phyloP scores from a whole-genome alignment of 208 protist genomes.

The Leptomonas pyrrhocoris region DNA sequence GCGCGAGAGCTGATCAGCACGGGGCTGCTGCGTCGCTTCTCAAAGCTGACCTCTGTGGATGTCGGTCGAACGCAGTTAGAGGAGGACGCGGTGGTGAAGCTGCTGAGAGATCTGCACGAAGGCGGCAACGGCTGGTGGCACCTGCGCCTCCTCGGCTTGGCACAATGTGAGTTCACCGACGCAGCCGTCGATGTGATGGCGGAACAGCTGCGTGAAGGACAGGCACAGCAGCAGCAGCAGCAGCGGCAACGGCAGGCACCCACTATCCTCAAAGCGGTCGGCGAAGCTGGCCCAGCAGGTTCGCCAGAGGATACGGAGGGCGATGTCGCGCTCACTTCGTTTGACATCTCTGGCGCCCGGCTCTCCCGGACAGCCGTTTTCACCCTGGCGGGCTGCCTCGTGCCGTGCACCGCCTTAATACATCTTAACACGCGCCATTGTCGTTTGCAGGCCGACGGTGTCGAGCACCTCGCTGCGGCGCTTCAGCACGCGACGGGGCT shows the following conservation, averaged over 20 bases:
- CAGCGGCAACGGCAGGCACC: constrained; percentile 10
- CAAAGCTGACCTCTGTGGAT: constrained; percentile 40
- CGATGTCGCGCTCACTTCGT: constrained; percentile 25
- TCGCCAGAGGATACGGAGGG: constrained; percentile 9
- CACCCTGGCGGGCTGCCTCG: constrained; percentile 47
- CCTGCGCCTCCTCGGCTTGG: constrained; percentile 53
- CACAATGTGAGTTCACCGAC: constrained; percentile 52
- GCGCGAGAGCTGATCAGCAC: constrained; percentile 25
- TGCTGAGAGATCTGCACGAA: constrained; percentile 37
- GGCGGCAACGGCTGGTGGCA: constrained; percentile 62
- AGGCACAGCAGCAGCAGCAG: constrained; percentile 10
- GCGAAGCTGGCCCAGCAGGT: too few relatives aligned
- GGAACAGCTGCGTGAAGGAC: constrained; percentile 5
- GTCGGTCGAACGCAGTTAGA: constrained; percentile 48
- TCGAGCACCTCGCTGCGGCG: constrained; percentile 35
- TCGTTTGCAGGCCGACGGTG: constrained; percentile 36
- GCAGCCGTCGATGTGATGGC: constrained; percentile 39
- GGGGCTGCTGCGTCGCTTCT: constrained; percentile 21
- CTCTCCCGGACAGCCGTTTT: constrained; percentile 53
- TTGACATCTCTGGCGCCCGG: constrained; percentile 56
- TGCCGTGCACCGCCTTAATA: constrained; percentile 43
- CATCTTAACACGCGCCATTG: constrained; percentile 67
- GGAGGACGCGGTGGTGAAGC: constrained; percentile 27
- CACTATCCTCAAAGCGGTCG: too few relatives aligned
- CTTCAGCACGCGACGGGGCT: constrained; percentile 44